These are phyloP conservation scores for Picea abies DNA, from an alignment of 83 land plant genomes.

Conservation along the genomic window DNA sequence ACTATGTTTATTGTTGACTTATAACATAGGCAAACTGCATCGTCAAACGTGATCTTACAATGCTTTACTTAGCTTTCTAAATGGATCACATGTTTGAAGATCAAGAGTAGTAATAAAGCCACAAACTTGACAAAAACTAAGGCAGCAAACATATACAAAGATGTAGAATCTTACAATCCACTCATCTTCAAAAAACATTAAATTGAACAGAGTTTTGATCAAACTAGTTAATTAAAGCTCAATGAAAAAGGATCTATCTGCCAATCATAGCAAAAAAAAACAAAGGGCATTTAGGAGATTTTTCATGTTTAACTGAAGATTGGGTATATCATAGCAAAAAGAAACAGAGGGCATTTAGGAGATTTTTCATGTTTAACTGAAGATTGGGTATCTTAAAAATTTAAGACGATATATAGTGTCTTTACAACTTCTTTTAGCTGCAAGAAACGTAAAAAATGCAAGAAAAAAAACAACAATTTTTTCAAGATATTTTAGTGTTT, in stretches of 20 bases:
- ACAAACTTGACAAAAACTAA: not conserved
- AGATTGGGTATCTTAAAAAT: not conserved
- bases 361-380: not conserved
- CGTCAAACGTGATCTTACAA: not conserved
- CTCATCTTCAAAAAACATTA: not conserved
- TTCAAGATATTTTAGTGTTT: not conserved
- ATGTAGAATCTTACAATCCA: not conserved
- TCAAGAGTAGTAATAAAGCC: not conserved
- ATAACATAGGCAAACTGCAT: not conserved
- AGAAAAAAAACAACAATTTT: not conserved
- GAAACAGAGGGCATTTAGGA: not conserved
- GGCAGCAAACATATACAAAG: not conserved
- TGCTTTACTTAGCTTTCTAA: not conserved
- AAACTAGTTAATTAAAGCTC: not conserved
- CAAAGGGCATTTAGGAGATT: not conserved
- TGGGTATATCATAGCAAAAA: too few relatives aligned
- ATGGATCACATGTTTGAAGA: slow-evolving; percentile 7
- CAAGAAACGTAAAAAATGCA: not conserved
- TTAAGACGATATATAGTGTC: not conserved
- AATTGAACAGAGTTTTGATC: not conserved
- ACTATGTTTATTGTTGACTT: too few relatives aligned
- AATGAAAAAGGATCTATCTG: not conserved
- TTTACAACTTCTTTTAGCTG: not conserved
- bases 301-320: not conserved
- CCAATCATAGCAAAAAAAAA: not conserved